phyloP scores from a whole-genome alignment of 2,329 filamentous ascomycete species.

The Fusarium neocosmosporiellum region DNA sequence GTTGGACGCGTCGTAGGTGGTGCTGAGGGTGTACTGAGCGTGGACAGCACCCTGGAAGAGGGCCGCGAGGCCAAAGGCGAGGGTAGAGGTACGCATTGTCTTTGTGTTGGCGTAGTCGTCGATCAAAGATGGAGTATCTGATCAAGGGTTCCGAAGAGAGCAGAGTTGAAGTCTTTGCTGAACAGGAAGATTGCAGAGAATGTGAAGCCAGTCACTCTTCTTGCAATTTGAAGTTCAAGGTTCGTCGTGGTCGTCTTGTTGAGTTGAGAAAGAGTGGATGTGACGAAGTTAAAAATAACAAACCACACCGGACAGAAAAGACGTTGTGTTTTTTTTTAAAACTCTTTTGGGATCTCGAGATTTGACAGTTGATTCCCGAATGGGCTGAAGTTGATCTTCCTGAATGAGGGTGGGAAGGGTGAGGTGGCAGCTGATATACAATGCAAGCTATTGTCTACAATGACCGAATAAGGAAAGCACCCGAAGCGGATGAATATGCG shows the following conservation, averaged over 20 bases:
- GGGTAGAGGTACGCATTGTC: slow-evolving; percentile 37
- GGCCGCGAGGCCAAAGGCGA: slow-evolving; percentile 45
- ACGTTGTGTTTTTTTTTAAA: slow-evolving; percentile 2
- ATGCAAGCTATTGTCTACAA: slow-evolving; percentile 27
- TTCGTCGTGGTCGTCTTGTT: slow-evolving; percentile 10
- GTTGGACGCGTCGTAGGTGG: slow-evolving; percentile 62
- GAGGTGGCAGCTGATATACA: not conserved
- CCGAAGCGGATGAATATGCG: slow-evolving; percentile 19
- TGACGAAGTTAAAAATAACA: slow-evolving; percentile 5
- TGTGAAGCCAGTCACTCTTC: slow-evolving; percentile 26
- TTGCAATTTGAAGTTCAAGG: slow-evolving; percentile 7
- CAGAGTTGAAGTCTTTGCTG: slow-evolving; percentile 1
- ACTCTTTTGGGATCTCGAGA: not conserved
- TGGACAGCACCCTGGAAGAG: slow-evolving; percentile 43
- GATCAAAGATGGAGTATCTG: not conserved
- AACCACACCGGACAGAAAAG: not conserved
- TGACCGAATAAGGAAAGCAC: slow-evolving; percentile 17
- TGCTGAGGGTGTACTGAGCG: slow-evolving; percentile 58
- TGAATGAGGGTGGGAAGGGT: not conserved
- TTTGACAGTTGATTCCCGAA: not conserved
- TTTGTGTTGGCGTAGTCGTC: not conserved
- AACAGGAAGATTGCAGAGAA: not conserved
- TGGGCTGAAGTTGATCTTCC: not conserved
- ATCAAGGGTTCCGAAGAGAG: not conserved
- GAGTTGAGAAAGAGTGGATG: slow-evolving; percentile 1